Evolutionary conservation across 176 grass and related monocot species (phyloP).

Genomic region (Paspalum vaginatum): DNA sequence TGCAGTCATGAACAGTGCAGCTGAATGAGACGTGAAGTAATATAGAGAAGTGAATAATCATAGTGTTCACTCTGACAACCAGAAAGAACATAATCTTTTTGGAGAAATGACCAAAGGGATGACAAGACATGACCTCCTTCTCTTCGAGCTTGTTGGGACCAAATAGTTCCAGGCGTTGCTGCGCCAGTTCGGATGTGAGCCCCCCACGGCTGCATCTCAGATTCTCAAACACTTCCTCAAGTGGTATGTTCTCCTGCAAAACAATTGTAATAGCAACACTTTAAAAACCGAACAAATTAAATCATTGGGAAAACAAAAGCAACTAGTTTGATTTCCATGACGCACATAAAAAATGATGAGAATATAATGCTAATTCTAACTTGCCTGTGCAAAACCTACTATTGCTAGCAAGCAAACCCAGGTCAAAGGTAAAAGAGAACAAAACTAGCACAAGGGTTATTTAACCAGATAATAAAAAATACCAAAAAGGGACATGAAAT

Average conservation of each 20-base stretch:
- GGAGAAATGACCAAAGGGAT: background rate
- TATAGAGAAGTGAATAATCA: background rate
- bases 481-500: background rate
- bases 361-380: background rate
- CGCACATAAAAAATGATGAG: background rate
- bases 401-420: slow-evolving; percentile 3
- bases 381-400: slow-evolving; percentile 1
- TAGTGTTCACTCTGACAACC: background rate
- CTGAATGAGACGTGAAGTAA: background rate
- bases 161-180: slow-evolving; percentile 48
- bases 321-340: background rate
- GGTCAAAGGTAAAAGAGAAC: background rate
- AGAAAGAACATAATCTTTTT: background rate
- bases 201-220: slow-evolving; percentile 47
- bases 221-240: slow-evolving; percentile 61
- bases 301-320: background rate
- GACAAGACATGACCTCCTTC: slow-evolving; percentile 38
- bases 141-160: slow-evolving; percentile 66
- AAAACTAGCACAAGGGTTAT: background rate
- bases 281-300: background rate
- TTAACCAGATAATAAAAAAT: background rate
- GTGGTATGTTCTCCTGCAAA: slow-evolving; percentile 53
- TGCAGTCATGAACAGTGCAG: slow-evolving; percentile 27
- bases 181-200: slow-evolving; percentile 43
- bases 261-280: background rate